Base-by-base conservation (phyloP, 352 stramenopile species). In the Pythium sukuiense region DNA sequence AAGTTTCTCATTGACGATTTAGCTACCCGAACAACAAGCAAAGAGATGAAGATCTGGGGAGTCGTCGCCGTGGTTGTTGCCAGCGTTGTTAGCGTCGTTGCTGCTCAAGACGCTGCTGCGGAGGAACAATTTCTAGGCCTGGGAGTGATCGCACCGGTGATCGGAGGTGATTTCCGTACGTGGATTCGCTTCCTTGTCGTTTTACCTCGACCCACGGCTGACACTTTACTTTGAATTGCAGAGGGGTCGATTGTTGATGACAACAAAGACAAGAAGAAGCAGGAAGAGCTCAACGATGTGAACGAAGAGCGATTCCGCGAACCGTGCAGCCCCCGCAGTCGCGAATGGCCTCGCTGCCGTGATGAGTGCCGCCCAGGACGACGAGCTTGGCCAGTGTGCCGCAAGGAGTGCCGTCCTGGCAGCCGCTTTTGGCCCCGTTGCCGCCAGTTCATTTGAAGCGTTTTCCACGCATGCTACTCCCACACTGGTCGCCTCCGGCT, bases 401-500 rank as follows among this genome's bases (percentile, higher is more conserved):
- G 49, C 16, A 30, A 13, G 11, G 41, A 57, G 29, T 63, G 61
- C 24, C 54, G 39, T 46, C 54, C 54, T 12, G 54, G 61, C 6
- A 62, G 61, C 20, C 55, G 41, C 45, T 65, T 61, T 26, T 70
- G 63, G 63, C 63, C 63, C 6, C 63, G 56, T 41, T 70, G 56
- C 39, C 56, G 63, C 32, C 26, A 59, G 9, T 70, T 61, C 24
- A 27, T 33, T 27, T 60, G n/a, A 53, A 14, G 18, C 13, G 32
- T 43, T 37, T 13, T 46, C 13, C 9, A 29, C 20, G 26, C 54
- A 41, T 3, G 20, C 13, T 30, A 14, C n/a, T 18, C 2, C n/a
- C n/a, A 52, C 5, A 20, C 20, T 7, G 1, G 20, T 24, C 0
- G 20, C 20, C 20, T 24, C 20, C 20, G 20, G 20, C 20, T 24